Conservation (phyloP, 2,329 filamentous ascomycete genomes). For the Magnaporthiopsis incrustans region DNA sequence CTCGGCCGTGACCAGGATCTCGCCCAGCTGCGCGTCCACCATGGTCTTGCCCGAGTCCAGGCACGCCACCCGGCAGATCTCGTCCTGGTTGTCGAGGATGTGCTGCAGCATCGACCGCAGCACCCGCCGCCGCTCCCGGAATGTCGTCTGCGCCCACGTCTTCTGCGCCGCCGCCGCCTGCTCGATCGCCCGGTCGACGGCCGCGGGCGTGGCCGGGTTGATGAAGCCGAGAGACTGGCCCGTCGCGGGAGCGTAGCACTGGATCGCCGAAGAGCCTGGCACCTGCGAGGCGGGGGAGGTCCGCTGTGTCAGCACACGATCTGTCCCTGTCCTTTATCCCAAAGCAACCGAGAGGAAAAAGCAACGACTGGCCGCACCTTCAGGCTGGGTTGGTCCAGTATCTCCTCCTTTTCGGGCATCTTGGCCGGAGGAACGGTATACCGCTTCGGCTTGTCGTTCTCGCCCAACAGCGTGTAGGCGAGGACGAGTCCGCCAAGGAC, state of each 20-base stretch:
- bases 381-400: constrained; percentile 54
- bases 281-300: constrained; percentile 27
- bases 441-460: constrained; percentile 33
- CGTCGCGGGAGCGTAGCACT: constrained; percentile 85
- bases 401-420: constrained; percentile 46
- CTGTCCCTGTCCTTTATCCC: neutral
- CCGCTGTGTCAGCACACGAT: neutral
- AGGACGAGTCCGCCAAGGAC: constrained; percentile 3
- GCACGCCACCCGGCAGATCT: constrained; percentile 77
- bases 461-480: neutral
- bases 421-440: constrained; percentile 59
- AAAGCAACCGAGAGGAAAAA: neutral
- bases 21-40: constrained; percentile 86
- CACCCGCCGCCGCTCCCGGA: constrained; percentile 68
- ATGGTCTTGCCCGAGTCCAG: constrained; percentile 95
- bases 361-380: constrained; percentile 33
- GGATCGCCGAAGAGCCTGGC: constrained; percentile 59
- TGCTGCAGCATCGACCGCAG: constrained; percentile 74
- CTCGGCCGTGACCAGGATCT: constrained; percentile 89
- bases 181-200: constrained; percentile 71
- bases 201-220: constrained; percentile 66
- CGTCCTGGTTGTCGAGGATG: constrained; percentile 80
- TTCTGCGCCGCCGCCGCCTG: constrained; percentile 67
- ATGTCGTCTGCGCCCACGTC: constrained; percentile 70
- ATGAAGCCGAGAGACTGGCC: constrained; percentile 73